Percentiles rank a stretch among this genome's conserved stretches.
These are phyloP conservation scores for Leccinum imitatum DNA, from an alignment of 768 basidiomycete species.

Conservation along the genomic window DNA sequence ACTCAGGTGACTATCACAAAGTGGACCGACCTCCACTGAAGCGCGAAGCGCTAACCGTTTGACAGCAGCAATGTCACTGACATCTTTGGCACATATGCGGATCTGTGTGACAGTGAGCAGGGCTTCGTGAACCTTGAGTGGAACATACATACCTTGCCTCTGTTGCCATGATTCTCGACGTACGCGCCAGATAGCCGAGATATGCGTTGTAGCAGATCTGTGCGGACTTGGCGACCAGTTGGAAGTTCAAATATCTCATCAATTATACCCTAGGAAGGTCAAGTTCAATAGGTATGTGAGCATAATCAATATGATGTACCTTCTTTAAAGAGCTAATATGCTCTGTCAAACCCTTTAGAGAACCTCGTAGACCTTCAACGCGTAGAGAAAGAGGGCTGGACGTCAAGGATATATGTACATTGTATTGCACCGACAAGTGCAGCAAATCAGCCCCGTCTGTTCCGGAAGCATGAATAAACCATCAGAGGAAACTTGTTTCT, in stretches of 20 bases:
- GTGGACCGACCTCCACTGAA: constrained; percentile 47
- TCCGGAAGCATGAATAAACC: constrained; percentile 9
- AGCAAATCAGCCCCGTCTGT: constrained; percentile 66
- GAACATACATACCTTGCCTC: constrained; percentile 42
- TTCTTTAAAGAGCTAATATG: constrained; percentile 49
- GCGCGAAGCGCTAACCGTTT: constrained; percentile 54
- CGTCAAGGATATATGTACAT: constrained; percentile 60
- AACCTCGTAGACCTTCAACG: constrained; percentile 56
- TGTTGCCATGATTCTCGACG: constrained; percentile 48
- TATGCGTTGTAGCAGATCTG: constrained; percentile 56
- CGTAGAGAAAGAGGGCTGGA: constrained; percentile 56
- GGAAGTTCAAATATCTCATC: constrained; percentile 45
- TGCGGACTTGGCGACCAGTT: constrained; percentile 39
- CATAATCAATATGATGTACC: constrained; percentile 32
- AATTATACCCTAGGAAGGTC: constrained; percentile 21
- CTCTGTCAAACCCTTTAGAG: constrained; percentile 47
- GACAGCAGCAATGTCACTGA: constrained; percentile 41
- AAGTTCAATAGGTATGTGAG: background rate
- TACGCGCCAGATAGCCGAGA: constrained; percentile 70
- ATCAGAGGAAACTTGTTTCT: background rate
- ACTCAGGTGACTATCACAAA: constrained; percentile 8
- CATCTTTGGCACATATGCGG: constrained; percentile 51
- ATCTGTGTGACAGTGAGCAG: constrained; percentile 39
- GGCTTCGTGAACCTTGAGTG: background rate
- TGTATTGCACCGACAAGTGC: constrained; percentile 55